Evolutionary conservation across 805 yeast genomes (phyloP).

Genomic region (Starmerella lactis-condensi): DNA sequence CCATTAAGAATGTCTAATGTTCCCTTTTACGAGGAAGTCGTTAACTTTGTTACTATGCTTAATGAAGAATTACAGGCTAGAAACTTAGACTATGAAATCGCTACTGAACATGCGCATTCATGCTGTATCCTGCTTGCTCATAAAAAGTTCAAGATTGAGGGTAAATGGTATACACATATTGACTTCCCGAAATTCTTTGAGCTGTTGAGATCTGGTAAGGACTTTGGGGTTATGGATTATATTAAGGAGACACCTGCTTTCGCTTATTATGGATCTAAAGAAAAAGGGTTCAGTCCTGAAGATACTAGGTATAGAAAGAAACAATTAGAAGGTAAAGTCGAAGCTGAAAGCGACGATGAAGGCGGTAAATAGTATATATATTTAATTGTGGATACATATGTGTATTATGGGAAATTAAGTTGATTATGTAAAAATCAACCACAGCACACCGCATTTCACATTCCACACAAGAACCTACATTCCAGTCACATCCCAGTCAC

Average conservation of each 20-base stretch:
- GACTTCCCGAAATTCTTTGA: conserved; percentile 62
- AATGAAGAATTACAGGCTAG: conserved; percentile 43
- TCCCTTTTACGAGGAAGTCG: conserved; percentile 84
- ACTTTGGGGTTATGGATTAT: conserved; percentile 66
- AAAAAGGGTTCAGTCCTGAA: conserved; percentile 79
- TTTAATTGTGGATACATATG: too few relatives aligned
- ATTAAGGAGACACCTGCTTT: conserved; percentile 66
- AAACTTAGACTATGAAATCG: conserved; percentile 59
- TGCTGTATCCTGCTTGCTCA: conserved; percentile 80
- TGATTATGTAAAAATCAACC: too few relatives aligned
- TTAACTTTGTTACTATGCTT: conserved; percentile 47
- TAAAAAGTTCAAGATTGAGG: conserved; percentile 46
- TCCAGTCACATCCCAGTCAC: too few relatives aligned
- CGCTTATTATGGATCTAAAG: conserved; percentile 75
- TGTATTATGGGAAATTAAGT: too few relatives aligned
- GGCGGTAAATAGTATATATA: not conserved
- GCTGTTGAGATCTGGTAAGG: conserved; percentile 43
- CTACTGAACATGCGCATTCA: conserved; percentile 91
- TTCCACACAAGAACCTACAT: too few relatives aligned
- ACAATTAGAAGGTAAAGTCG: conserved; percentile 1
- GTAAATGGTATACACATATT: conserved; percentile 76
- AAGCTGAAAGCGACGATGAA: not conserved
- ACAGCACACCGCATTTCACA: too few relatives aligned
- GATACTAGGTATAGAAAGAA: conserved; percentile 32
- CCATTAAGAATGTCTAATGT: conserved; percentile 90